A percentile compares a stretch with the other conserved stretches of the same genome.
phyloP scores from a whole-genome alignment of 2,329 filamentous ascomycete species.

The Cordyceps pruinosa region DNA sequence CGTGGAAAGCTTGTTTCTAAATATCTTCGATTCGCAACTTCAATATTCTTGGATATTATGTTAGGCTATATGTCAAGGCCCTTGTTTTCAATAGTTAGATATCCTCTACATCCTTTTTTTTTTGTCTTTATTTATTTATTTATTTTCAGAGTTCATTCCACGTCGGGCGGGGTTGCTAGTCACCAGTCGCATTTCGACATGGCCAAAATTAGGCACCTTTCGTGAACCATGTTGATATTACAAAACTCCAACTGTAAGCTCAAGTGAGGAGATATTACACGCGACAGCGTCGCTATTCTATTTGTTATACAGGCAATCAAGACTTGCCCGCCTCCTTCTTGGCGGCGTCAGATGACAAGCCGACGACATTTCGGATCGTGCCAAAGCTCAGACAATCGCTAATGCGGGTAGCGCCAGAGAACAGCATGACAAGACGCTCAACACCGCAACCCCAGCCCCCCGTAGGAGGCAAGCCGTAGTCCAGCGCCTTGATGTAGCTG shows the following conservation, averaged over 20 bases:
- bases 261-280: not conserved
- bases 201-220: too few species aligned
- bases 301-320: not conserved
- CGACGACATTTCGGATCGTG: slow-evolving; percentile 63
- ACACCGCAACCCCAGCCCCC: slow-evolving; percentile 95
- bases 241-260: not conserved
- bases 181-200: too few species aligned
- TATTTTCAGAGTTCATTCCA: not conserved
- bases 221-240: not conserved
- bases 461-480: slow-evolving; percentile 88
- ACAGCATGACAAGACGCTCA: slow-evolving; percentile 86
- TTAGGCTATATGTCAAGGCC: not conserved
- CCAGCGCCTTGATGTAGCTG: slow-evolving; percentile 75
- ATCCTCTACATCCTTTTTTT: not conserved
- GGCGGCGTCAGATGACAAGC: slow-evolving; percentile 29
- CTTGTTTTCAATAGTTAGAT: not conserved
- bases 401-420: slow-evolving; percentile 72
- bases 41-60: not conserved
- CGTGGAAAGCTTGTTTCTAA: not conserved
- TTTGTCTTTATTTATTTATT: not conserved
- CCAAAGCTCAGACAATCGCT: slow-evolving; percentile 85
- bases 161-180: not conserved
- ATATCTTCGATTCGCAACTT: slow-evolving; percentile 5
- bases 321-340: slow-evolving; percentile 1
- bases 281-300: not conserved